Base-by-base conservation (phyloP, 1,139 yeast species). In the Protomyces inundatus region DNA sequence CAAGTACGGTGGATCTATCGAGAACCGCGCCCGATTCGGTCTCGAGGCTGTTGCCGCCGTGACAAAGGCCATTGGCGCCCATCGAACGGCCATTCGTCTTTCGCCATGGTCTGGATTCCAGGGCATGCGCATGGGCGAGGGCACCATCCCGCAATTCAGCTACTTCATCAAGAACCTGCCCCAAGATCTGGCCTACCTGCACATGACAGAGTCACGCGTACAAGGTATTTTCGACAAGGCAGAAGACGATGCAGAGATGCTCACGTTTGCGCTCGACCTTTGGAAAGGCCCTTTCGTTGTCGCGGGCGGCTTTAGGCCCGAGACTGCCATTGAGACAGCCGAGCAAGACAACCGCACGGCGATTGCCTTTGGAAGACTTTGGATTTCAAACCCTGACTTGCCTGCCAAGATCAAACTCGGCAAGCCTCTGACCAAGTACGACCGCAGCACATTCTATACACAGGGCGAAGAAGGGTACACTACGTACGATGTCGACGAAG, bases 1-100 rank as follows among this genome's bases (percentile, higher is more conserved):
- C 71, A 78, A 83, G 72, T 86, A 85, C 72, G 90, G 89, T 67
- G 88, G 89, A 3, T 77, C 83, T 6, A 77, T 85, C 68, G 89
- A 84, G 72, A 86, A 86, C 75, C 79, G 89, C 67, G 79, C 86
- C 34, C 77, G 87, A 65, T 80, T 86, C 69, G 68, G 79, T 9
- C 75, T 86, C 51, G 86, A 85, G 70, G 77, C 84, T 34, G 73
- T 86, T 55, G 87, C 84, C 68, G 82, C 80, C 39, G 55, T 55
- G 36, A 50, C 57, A 55, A 46, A 37, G 54, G 80, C 80, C 5
- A 73, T 85, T 66, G 89, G 88, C 37, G 79, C 82, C 32, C 77
- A 78, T 7, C 79, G 77, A 67, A 76, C 83, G 36, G 87, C 82
- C 37, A 73, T 85, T 64, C 79, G 90, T 73, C 69, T 87, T 12